Base-by-base conservation (phyloP, 2,329 filamentous ascomycete genomes). In the Sporothrix sp. region DNA sequence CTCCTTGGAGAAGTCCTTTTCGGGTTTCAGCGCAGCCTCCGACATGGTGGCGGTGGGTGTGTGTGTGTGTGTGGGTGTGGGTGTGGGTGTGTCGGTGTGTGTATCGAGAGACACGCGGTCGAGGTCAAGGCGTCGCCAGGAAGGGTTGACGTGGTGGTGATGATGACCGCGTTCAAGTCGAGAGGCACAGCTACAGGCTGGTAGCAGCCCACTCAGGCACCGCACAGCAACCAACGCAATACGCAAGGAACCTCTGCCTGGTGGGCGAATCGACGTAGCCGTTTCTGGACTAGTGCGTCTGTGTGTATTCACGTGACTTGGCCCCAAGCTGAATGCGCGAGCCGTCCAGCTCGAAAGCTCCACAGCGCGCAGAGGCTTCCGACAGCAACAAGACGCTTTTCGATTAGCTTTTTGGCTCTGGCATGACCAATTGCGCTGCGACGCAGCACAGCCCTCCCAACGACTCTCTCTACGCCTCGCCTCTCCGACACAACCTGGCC, bases 1-100 rank as follows among this genome's bases (percentile, higher is more conserved):
- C 71, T 97, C 90, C 73, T 95, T 95, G 65, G 87, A 85, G 80
- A 87, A 96, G 82, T 98, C 93, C 84, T 95, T 96, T 76, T 98
- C 93, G 64, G 91, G 87, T 80, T 94, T 95, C 69, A 93, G 71
- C 63, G 78, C 71, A 69, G 81, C 81, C 71, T 89, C 86, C 63
- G 89, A 85, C 89, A 95, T 95, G 66, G 59, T 76, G 68, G 62
- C 38, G n/a, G 23, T 9, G 28, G 27, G 20, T 23, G n/a, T n/a
- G n/a, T n/a, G n/a, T n/a, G n/a, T 23, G 20, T 14, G 37, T 23
- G 20, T 39, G 9, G 37, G 25, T 10, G 18, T 25, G 20, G 18
- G 25, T 13, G 20, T 37, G 8, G 16, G 5, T 20, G 35, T 20
- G 16, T 21, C 20, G 35, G 35, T 20, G 35, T 21, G 42, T 13